Percentiles rank a stretch among this genome's conserved stretches.
Evolutionary conservation across 1,284 basidiomycete genomes (phyloP).

Genomic region (Microbotryum violaceum): DNA sequence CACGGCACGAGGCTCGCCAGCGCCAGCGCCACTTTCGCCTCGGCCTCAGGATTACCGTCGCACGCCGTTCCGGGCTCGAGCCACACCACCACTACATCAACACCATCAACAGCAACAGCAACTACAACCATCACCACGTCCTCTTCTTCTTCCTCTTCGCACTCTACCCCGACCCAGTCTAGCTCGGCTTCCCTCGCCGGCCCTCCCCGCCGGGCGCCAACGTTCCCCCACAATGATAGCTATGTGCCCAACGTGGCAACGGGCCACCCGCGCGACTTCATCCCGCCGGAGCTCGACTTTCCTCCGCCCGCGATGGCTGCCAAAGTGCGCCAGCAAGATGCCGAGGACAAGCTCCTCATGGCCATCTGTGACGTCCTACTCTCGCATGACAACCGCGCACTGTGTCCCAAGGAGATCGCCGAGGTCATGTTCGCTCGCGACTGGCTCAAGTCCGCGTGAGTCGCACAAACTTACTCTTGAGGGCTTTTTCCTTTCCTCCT

Average conservation of each 20-base stretch:
- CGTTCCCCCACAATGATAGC: slow-evolving; percentile 26
- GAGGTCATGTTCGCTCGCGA: slow-evolving; percentile 32
- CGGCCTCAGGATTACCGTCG: too few species aligned
- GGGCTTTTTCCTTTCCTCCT: neutral
- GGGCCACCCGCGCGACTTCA: slow-evolving; percentile 25
- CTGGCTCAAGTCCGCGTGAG: slow-evolving; percentile 33
- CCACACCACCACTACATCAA: too few species aligned
- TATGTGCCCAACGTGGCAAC: slow-evolving; percentile 19
- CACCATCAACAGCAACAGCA: too few species aligned
- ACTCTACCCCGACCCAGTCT: too few species aligned
- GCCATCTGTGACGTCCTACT: slow-evolving; percentile 31
- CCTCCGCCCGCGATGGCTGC: slow-evolving; percentile 15
- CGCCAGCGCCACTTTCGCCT: too few species aligned
- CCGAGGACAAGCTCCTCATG: slow-evolving; percentile 32
- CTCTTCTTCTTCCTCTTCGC: too few species aligned
- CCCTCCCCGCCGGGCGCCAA: slow-evolving; percentile 1
- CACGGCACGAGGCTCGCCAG: too few species aligned
- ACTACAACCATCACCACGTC: too few species aligned
- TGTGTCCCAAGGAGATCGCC: slow-evolving; percentile 37
- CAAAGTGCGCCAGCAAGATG: slow-evolving; percentile 24
- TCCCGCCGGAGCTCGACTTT: slow-evolving; percentile 24
- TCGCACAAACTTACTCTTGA: neutral
- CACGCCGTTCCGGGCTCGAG: too few species aligned
- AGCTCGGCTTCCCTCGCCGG: too few species aligned
- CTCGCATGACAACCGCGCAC: slow-evolving; percentile 31